Evolutionary conservation across 2,329 filamentous ascomycete genomes (phyloP).

Genomic region (Colletotrichum paranaense): DNA sequence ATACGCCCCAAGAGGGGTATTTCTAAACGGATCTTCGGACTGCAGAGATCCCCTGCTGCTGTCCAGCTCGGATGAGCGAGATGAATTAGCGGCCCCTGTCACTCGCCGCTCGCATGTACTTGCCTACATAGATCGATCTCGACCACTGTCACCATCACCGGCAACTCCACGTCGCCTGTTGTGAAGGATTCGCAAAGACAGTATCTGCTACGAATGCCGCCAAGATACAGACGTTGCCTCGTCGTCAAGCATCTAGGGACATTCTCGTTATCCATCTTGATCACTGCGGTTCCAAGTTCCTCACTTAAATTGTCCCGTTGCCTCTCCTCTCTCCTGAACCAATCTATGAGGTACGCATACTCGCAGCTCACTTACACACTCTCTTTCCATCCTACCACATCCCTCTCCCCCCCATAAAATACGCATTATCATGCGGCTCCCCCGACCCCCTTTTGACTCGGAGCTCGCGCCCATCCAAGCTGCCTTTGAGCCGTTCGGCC

Average conservation of each 20-base stretch:
- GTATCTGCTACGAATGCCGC: neutral
- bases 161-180: neutral
- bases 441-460: conserved; percentile 39
- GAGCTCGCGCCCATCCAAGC: conserved; percentile 37
- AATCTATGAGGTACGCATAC: neutral
- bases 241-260: neutral
- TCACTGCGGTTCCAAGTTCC: neutral
- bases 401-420: neutral
- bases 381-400: neutral
- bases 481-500: conserved; percentile 27
- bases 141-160: neutral
- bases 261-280: neutral
- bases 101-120: no score
- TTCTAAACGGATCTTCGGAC: neutral
- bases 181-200: neutral
- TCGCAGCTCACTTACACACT: neutral
- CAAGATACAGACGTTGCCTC: neutral
- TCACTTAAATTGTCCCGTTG: neutral
- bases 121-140: neutral
- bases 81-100: neutral
- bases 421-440: conserved; percentile 4
- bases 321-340: neutral
- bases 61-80: neutral
- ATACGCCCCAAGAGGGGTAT: neutral
- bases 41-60: neutral